Conservation (phyloP, 305 asterid species). For the Striga hermonthica region DNA sequence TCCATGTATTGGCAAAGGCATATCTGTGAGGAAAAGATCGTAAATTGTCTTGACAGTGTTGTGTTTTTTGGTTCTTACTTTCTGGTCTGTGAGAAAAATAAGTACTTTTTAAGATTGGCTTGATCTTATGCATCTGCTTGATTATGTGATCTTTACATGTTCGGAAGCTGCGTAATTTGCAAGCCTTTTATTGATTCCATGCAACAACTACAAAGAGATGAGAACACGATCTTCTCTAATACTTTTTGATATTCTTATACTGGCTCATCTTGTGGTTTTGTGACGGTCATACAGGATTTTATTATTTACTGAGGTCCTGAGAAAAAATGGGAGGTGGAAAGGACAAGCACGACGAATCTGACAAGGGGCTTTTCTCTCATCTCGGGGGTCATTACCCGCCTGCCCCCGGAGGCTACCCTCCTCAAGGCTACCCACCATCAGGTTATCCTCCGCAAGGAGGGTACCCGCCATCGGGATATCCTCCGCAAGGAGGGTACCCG, state of each 20-base stretch:
- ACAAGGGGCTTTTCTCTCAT: constrained; percentile 40
- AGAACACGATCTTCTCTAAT: background rate
- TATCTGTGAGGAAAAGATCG: too few species aligned
- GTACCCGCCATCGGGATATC: constrained; percentile 31
- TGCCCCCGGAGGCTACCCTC: constrained; percentile 52
- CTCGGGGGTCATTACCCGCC: constrained; percentile 36
- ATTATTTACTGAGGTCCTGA: constrained; percentile 21
- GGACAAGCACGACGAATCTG: constrained; percentile 39
- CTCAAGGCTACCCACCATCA: constrained; percentile 44
- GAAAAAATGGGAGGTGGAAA: constrained; percentile 76
- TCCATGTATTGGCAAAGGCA: too few species aligned
- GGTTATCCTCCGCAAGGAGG: constrained; percentile 29
- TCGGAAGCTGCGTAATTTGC: too few species aligned
- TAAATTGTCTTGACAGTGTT: too few species aligned
- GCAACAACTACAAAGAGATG: too few species aligned
- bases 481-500: constrained; percentile 39
- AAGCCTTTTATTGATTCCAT: background rate
- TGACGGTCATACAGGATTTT: constrained; percentile 26
- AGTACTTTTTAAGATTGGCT: background rate
- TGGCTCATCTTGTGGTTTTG: background rate
- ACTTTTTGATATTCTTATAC: background rate
- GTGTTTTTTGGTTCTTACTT: too few species aligned
- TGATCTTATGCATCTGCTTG: background rate
- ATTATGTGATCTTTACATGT: background rate
- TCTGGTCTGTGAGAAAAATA: too few species aligned